Evolutionary conservation across 2,329 filamentous ascomycete genomes (phyloP), one percentile per base, ranked within the genome.

Genomic region (Diplodia intermedia): DNA sequence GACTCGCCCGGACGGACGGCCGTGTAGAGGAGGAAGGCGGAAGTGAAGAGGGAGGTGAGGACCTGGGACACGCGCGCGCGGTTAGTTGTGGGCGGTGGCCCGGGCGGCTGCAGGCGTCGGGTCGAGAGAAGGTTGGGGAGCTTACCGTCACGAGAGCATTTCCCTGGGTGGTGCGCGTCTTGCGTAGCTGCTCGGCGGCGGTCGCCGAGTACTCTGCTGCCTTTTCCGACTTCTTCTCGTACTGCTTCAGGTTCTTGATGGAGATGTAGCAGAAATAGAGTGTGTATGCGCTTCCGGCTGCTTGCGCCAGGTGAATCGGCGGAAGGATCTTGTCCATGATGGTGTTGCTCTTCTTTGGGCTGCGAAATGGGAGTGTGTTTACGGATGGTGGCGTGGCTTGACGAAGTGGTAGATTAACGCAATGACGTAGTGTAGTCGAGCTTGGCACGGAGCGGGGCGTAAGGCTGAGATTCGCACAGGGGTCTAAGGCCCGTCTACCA

Each of bases 121-220:
- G 31, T 33, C 8, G 4, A 33, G 8, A 33, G 31, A 9, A 33
- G 31, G 6, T 9, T 33, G 31, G 31, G 29, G 6, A 33, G 31
- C 11, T 18, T 55, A 80, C 79, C 1, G 74, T 70, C 0, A 79
- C 54, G 0, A 77, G 76, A 1, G 74, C 76, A 53, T 72, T 74
- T 1, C 73, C 72, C 67, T 80, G 78, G 18, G 79, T 80, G 0
- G 75, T 73, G 26, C 77, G 67, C 8, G 78, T 79, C 69, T 76
- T 79, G 50, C 72, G 70, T 50, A 80, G 69, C 8, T 76, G 72
- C 23, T 77, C 68, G 0, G 75, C 76, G 0, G 75, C 78, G 0
- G 73, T 76, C 33, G 72, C 72, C 1, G 75, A 78, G 73, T 75
- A 79, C 71, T 79, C 72, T 55, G 79, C 78, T 0, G 77, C 78